Percentiles rank a stretch among this genome's conserved stretches.
These are phyloP conservation scores for Mycena sp. DNA, from an alignment of 1,284 basidiomycete genomes.

Conservation along the genomic window DNA sequence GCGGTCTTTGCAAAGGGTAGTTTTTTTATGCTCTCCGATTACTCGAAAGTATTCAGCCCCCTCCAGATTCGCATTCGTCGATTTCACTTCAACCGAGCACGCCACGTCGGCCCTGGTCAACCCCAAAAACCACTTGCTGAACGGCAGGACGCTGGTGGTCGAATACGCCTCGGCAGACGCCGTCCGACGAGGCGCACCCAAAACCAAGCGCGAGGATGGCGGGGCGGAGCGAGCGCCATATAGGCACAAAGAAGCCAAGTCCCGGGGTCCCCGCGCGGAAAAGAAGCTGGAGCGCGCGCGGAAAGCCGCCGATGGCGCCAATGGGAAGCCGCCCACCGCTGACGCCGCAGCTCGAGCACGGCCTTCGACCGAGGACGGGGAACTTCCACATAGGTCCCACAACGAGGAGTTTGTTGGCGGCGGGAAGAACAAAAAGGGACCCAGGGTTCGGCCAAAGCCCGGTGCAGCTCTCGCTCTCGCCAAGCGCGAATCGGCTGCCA, in stretches of 20 bases:
- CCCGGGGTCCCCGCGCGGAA: constrained; percentile 25
- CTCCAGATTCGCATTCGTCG: constrained; percentile 91
- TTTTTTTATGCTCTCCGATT: constrained; percentile 32
- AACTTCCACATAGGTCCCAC: background rate
- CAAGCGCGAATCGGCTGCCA: constrained; percentile 85
- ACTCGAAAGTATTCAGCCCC: background rate
- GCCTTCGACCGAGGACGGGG: background rate
- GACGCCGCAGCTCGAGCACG: background rate
- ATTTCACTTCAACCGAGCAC: constrained; percentile 83
- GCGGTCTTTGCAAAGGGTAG: constrained; percentile 94
- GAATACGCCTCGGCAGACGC: constrained; percentile 91
- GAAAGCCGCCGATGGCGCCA: background rate
- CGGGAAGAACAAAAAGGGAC: constrained; percentile 17
- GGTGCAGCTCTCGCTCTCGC: constrained; percentile 93
- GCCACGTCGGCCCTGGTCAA: constrained; percentile 89
- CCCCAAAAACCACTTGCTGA: constrained; percentile 83
- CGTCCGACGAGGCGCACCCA: constrained; percentile 72
- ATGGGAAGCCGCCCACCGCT: background rate
- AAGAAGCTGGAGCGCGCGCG: constrained; percentile 23
- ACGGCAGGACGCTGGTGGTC: constrained; percentile 88
- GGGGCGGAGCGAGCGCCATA: constrained; percentile 23
- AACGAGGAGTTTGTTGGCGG: background rate
- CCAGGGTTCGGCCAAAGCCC: constrained; percentile 72
- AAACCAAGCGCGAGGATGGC: constrained; percentile 41
- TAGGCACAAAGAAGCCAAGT: constrained; percentile 26